Base-by-base conservation (phyloP, 345 rosid genomes). In the Balakata baccata region DNA sequence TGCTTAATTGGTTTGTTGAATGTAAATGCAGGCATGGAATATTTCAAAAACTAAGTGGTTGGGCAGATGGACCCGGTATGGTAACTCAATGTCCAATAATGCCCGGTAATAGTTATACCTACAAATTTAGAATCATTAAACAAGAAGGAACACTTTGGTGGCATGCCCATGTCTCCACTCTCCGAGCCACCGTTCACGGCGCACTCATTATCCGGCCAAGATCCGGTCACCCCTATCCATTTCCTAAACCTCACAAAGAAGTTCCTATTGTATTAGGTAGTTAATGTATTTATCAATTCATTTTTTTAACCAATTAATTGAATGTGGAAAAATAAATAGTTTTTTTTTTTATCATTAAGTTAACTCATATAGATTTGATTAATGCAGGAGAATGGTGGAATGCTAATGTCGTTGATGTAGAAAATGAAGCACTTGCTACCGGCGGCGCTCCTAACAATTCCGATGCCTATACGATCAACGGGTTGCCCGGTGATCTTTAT, bases 61-160 rank as follows among this genome's bases (percentile, higher is more conserved):
- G 98, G 98, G 91, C 98, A 7, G 98, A 94, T 63, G 98, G 98
- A 38, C 96, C 97, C 1, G 70, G 45, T 17, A 88, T 87, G 89
- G 67, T 88, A 17, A 89, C 98, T 2, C 98, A 94, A 16, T 92
- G 98, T 67, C 94, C 98, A 12, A 89, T 92, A 58, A 81, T 25
- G 3, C 93, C 98, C 0, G 94, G 95, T 6, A 57, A 51, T 13
- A 87, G 79, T 29, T 94, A 82, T 77, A 85, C 92, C 5, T 90
- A 94, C 81, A 85, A 77, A 69, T 92, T 90, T 74, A 87, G 59
- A 39, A 68, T 92, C 80, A 78, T 81, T 45, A 69, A 77, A 25
- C 98, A 94, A 68, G 97, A 92, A 75, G 98, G 98, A 6, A 92
- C 98, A 25, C 87, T 92, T 1, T 92, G 98, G 98, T 94, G 98